Conservation (phyloP, 176 grass and related monocot genomes). For the Rhipidocladum racemiflorum region DNA sequence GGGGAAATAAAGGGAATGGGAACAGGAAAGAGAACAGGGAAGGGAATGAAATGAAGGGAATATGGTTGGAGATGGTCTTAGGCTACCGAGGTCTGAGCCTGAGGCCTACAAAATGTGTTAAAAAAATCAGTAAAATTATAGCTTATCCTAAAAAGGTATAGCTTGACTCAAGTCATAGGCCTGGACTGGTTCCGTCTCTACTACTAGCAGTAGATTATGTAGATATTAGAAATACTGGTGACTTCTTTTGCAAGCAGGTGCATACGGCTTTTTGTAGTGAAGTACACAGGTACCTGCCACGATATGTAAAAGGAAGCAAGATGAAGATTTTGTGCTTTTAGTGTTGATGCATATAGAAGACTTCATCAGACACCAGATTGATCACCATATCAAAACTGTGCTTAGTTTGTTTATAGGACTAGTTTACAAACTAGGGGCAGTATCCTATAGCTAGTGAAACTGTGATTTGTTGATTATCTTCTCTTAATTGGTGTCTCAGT, state of each 20-base stretch:
- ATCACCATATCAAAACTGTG: not conserved
- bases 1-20: too few relatives aligned
- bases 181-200: too few relatives aligned
- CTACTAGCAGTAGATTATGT: not conserved
- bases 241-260: not conserved
- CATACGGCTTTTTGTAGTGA: not conserved
- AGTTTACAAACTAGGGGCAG: not conserved
- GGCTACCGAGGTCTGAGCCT: too few relatives aligned
- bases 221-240: not conserved
- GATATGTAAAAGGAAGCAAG: not conserved
- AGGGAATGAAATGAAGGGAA: too few relatives aligned
- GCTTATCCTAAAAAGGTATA: too few relatives aligned
- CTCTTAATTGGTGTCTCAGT: not conserved
- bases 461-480: not conserved
- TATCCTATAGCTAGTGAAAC: not conserved
- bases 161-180: too few relatives aligned
- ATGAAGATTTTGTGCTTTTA: not conserved
- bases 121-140: too few relatives aligned
- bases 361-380: not conserved
- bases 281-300: not conserved
- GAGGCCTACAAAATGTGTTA: too few relatives aligned
- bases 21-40: too few relatives aligned
- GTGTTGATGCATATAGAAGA: not conserved
- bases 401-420: not conserved
- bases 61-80: too few relatives aligned